These are phyloP conservation scores for Fonsecaea nubica DNA, from an alignment of 2,329 filamentous ascomycete genomes.

Conservation along the genomic window DNA sequence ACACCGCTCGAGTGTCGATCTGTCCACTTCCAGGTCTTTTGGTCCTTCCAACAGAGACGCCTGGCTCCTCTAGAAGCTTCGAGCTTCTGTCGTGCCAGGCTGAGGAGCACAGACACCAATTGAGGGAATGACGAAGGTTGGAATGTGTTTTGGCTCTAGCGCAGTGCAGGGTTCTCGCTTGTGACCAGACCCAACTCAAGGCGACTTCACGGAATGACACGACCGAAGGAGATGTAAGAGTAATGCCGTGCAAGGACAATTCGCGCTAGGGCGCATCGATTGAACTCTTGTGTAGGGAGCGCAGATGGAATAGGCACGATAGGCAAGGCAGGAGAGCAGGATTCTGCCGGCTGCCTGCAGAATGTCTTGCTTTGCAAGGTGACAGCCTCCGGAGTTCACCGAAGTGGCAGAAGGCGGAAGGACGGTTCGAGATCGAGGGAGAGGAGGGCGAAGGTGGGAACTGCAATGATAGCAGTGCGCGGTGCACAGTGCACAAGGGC, in stretches of 20 bases:
- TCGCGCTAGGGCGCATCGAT: constrained; percentile 10
- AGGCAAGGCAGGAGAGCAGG: constrained; percentile 6
- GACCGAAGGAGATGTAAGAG: constrained; percentile 7
- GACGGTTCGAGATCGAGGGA: constrained; percentile 16
- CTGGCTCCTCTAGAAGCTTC: constrained; percentile 16
- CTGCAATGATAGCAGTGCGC: constrained; percentile 1
- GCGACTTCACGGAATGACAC: constrained; percentile 22
- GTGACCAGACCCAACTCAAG: constrained; percentile 25
- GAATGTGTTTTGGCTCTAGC: constrained; percentile 11
- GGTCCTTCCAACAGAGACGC: constrained; percentile 3
- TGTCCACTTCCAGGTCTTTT: constrained; percentile 19
- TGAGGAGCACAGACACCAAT: constrained; percentile 13
- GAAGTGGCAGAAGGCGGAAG: constrained; percentile 18
- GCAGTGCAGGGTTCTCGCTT: constrained; percentile 23
- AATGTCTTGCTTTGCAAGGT: constrained; percentile 23
- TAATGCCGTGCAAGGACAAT: constrained; percentile 6
- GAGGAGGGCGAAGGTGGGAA: constrained; percentile 3
- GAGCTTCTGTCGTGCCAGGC: background rate
- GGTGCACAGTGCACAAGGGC: constrained; percentile 11
- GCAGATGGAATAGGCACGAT: constrained; percentile 16
- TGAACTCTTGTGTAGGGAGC: constrained; percentile 25
- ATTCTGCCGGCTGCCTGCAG: constrained; percentile 33
- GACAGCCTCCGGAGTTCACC: constrained; percentile 28
- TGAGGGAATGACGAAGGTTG: constrained; percentile 15
- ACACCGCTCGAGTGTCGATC: constrained; percentile 1